Base-by-base conservation (phyloP, 2,329 filamentous ascomycete genomes). In the Alternaria atra region DNA sequence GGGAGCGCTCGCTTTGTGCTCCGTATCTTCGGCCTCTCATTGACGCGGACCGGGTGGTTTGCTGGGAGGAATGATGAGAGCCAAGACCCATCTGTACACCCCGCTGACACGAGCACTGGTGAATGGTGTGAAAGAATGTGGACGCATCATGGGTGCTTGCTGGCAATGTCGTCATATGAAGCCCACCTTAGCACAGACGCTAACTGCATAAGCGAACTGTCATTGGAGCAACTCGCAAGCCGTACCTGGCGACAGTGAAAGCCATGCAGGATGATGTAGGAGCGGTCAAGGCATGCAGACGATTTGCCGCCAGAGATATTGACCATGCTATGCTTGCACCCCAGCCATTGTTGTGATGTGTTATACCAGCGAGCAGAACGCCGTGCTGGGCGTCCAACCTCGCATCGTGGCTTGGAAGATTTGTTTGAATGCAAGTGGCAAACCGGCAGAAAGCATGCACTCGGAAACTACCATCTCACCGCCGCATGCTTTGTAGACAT, bases 11-110 rank as follows among this genome's bases (percentile, higher is more conserved):
- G 46, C 37, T 37, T 40, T 44, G 47, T 50, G 43, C 46, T 52
- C 43, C 55, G 55, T 60, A 62, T 64, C 64, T 55, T 48, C 29
- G 59, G 52, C 62, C 50, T 64, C 60, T 63, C 58, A 52, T 65
- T 63, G 51, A 58, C 47, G 61, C 54, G 52, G 53, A 51, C 60
- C 58, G 61, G 51, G 48, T 61, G 20, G 56, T 47, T 65, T 69
- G 62, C 60, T 50, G 58, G 52, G 34, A 61, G 50, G 34, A 37
- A 69, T 70, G 66, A 72, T 69, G 70, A 67, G 61, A 62, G 71
- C 72, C 72, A 73, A 74, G 73, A 44, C 61, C 35, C 17, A 42
- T 42, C 27, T 63, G 56, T 58, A 60, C 60, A 47, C 55, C 52
- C 52, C 66, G 65, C 59, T 69, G 59, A 68, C 69, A 67, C 62